Evolutionary conservation across 2,329 filamentous ascomycete genomes (phyloP), one percentile per base, ranked within the genome.

Genomic region (Paraconiothyrium brasiliense): DNA sequence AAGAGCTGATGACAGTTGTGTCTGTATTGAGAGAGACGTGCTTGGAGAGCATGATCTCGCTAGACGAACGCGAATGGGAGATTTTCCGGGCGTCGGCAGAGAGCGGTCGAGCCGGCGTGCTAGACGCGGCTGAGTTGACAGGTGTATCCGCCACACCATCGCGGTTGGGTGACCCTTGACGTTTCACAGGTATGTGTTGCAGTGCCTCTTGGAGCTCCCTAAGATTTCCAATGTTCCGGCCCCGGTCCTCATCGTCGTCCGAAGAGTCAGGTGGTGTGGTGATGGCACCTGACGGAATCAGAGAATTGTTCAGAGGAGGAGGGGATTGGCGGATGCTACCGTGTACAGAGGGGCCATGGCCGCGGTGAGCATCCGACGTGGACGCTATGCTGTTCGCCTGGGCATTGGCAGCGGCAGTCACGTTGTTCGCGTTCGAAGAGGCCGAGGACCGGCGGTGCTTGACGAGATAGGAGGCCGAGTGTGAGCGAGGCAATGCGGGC

Each of bases 241-340:
- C 87, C 34, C 75, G 89, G 72, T 96, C 93, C 69, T 97, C 93
- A 67, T 95, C 93, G 76, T 97, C 94, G 78, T 94, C 93, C 30
- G 90, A 94, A 37, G 94, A 97, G 72, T 97, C 94, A 10, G 94
- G 94, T 39, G 94, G 94, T 0, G 94, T 97, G 61, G 97, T 92
- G 69, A 97, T 88, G 65, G 92, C 93, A 63, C 92, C 93, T 64
- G 88, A 87, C 46, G 93, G 93, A 78, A 97, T 95, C 66, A 87
- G 82, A 62, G 88, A 86, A 80, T 92, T 89, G 65, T 89, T 92
- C 65, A 93, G 80, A 20, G 93, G 92, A n/a, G 92, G 90, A 16
- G 93, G 92, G 51, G 93, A 96, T 78, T 94, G 92, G 71, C 92
- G 88, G 64, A 96, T 82, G 79, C 88, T 92, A 77, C 83, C 83